Conservation (phyloP, 495 filamentous ascomycete species). For the Annulohypoxylon maeteangense region DNA sequence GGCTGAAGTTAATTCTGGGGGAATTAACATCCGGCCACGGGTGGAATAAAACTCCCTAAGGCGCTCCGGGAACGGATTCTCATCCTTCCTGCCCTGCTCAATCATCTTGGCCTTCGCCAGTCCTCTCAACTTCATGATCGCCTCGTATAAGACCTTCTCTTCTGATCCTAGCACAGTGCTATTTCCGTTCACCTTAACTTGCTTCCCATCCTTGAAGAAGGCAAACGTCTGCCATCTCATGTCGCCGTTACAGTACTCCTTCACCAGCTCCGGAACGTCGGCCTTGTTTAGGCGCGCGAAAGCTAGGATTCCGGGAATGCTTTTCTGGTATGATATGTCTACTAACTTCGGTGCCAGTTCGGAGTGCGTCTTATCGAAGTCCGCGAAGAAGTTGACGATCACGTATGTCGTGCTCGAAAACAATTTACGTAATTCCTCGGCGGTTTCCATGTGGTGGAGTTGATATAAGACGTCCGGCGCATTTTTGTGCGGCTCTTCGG, state of each 20-base stretch:
- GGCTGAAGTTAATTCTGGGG: too few relatives aligned
- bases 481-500: too few relatives aligned
- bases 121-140: neutral
- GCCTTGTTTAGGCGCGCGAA: neutral
- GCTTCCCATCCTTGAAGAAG: neutral
- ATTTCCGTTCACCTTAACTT: neutral
- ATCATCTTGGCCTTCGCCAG: too few relatives aligned
- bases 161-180: neutral
- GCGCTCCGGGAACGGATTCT: too few relatives aligned
- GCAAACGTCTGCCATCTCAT: too few relatives aligned
- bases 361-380: neutral
- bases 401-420: neutral
- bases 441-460: neutral
- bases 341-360: too few relatives aligned
- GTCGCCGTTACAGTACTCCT: too few relatives aligned
- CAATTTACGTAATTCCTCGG: neutral
- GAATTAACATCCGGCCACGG: too few relatives aligned
- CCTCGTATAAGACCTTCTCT: neutral
- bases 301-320: neutral
- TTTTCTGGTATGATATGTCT: too few relatives aligned
- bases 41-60: too few relatives aligned
- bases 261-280: neutral
- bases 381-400: neutral
- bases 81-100: too few relatives aligned
- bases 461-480: too few relatives aligned